phyloP scores from a whole-genome alignment of 2,329 filamentous ascomycete species.

The Fusarium sp. region DNA sequence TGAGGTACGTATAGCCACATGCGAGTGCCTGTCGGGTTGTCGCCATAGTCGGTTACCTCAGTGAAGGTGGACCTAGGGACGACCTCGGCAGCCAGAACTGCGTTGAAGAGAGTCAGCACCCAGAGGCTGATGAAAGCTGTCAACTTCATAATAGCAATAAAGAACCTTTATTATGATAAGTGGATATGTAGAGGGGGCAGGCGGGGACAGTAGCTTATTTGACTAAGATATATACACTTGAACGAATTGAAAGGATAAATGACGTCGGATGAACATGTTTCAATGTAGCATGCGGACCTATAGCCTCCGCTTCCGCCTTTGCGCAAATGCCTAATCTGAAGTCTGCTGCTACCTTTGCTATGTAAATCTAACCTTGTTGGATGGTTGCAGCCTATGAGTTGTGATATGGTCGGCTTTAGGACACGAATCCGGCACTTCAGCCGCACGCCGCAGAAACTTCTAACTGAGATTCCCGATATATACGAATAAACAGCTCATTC shows the following conservation, averaged over 20 bases:
- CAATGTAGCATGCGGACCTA: neutral
- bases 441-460: neutral
- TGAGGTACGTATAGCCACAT: constrained; percentile 55
- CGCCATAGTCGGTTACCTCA: constrained; percentile 39
- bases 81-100: constrained; percentile 28
- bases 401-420: neutral
- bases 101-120: constrained; percentile 11
- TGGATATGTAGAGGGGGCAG: rapidly evolving
- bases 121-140: constrained; percentile 18
- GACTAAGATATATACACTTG: neutral
- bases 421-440: neutral
- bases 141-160: constrained; percentile 16
- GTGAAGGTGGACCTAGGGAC: constrained; percentile 41
- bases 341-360: neutral
- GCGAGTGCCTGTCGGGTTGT: constrained; percentile 37
- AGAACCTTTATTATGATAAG: neutral
- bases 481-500: neutral
- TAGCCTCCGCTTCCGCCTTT: neutral
- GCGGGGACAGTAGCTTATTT: neutral
- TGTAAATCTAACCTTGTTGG: neutral
- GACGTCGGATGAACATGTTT: neutral
- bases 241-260: neutral
- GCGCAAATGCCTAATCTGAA: neutral
- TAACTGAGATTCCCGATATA: too few species aligned
- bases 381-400: too few species aligned